phyloP scores from a whole-genome alignment of 805 yeast genomes.

The Barnettozyma wickerhamii region DNA sequence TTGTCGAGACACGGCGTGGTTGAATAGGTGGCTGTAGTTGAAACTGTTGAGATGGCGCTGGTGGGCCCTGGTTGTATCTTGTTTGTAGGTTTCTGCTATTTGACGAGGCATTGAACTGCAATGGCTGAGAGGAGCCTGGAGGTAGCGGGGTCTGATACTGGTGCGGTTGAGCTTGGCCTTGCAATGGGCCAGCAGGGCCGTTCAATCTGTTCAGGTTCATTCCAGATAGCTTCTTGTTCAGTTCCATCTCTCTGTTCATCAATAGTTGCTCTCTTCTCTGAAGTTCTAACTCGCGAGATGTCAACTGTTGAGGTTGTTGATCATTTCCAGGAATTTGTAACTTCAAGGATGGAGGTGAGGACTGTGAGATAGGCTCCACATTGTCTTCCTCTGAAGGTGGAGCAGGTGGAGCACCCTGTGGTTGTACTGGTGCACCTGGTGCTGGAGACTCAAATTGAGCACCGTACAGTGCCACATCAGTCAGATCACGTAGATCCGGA shows the following conservation, averaged over 20 bases:
- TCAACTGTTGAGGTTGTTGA: constrained; percentile 18
- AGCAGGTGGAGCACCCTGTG: not conserved
- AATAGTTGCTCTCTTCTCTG: constrained; percentile 23
- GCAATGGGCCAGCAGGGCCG: constrained; percentile 9
- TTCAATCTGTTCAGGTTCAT: constrained; percentile 6
- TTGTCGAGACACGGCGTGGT: constrained; percentile 25
- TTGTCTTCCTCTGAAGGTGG: not conserved
- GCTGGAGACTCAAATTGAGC: constrained; percentile 21
- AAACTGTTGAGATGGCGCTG: constrained; percentile 5
- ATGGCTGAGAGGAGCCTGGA: constrained; percentile 5
- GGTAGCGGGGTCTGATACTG: constrained; percentile 7
- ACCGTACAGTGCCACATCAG: constrained; percentile 21
- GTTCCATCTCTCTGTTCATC: constrained; percentile 22
- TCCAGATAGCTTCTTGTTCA: constrained; percentile 21
- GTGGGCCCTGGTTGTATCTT: constrained; percentile 17
- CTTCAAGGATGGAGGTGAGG: constrained; percentile 12
- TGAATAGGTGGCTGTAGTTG: constrained; percentile 23
- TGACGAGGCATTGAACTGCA: constrained; percentile 4
- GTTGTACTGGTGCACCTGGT: not conserved
- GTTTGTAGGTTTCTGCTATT: constrained; percentile 6
- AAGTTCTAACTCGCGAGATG: constrained; percentile 25
- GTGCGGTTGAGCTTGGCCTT: constrained; percentile 8
- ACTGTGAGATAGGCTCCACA: constrained; percentile 14
- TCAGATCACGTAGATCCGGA: constrained; percentile 26
- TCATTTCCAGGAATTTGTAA: constrained; percentile 13